phyloP scores from a whole-genome alignment of 129 eudicot genomes.

The Mikania micrantha region DNA sequence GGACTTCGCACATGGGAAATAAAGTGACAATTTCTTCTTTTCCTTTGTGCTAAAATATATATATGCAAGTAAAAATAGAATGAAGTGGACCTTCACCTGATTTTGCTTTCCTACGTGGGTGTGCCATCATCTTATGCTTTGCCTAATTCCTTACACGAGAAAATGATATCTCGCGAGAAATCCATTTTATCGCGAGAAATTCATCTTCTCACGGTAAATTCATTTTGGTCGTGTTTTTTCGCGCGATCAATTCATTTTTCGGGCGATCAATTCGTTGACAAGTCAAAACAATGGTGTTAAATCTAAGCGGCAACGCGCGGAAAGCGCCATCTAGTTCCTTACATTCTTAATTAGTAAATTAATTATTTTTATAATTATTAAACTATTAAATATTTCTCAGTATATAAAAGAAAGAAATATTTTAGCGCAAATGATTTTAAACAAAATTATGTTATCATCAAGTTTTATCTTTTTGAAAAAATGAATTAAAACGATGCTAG shows the following conservation, averaged over 20 bases:
- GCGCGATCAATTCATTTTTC: no score
- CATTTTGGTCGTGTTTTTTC: no score
- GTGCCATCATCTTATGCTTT: conserved; percentile 20
- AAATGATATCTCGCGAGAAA: no score
- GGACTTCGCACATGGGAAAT: conserved; percentile 8
- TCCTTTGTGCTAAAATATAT: not conserved
- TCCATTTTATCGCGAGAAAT: no score
- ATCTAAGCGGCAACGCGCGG: no score
- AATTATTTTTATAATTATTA: not conserved
- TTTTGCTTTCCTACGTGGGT: conserved; percentile 25
- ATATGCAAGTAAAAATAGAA: not conserved
- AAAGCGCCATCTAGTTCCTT: no score
- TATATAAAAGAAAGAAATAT: not conserved
- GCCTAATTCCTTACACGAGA: not conserved
- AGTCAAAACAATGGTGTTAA: no score
- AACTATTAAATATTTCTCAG: no score
- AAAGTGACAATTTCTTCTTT: not conserved
- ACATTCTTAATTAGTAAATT: not conserved
- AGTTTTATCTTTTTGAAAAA: not conserved
- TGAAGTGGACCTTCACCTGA: conserved; percentile 22
- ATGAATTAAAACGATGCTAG: not conserved
- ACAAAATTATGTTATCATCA: not conserved
- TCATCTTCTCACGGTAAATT: no score
- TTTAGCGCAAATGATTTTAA: not conserved
- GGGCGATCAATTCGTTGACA: no score